Conservation (phyloP, 169 alveolate genomes). For the Theileria luwenshuni region DNA sequence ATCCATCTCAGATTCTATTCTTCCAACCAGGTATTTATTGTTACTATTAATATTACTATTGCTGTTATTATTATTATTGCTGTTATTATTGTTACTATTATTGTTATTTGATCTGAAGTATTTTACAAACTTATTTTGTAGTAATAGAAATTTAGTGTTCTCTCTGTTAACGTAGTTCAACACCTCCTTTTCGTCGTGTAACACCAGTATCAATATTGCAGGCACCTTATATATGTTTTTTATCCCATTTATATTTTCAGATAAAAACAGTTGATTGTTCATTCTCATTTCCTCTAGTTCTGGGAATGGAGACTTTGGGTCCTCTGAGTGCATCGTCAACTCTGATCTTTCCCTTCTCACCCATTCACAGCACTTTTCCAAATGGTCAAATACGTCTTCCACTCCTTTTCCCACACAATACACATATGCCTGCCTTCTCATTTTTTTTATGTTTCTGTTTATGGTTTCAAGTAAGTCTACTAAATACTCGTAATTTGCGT, state of each 20-base stretch:
- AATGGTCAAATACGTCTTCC: constrained; percentile 34
- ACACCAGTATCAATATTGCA: constrained; percentile 18
- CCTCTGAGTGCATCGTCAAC: constrained; percentile 52
- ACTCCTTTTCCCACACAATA: constrained; percentile 56
- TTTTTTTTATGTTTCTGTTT: background rate
- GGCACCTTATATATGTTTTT: constrained; percentile 43
- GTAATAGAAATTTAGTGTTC: background rate
- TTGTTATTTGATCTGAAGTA: too few species aligned
- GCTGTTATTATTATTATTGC: background rate
- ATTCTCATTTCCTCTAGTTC: constrained; percentile 36
- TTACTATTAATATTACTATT: background rate
- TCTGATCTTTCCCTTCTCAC: constrained; percentile 29
- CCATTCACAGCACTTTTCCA: constrained; percentile 67
- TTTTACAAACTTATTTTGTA: background rate
- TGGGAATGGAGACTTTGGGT: constrained; percentile 34
- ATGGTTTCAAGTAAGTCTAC: constrained; percentile 25
- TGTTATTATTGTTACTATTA: too few species aligned
- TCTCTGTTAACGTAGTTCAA: background rate
- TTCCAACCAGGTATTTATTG: too few species aligned
- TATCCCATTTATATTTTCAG: constrained; percentile 36
- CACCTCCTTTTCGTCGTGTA: background rate
- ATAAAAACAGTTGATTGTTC: constrained; percentile 23
- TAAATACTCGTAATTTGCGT: constrained; percentile 30
- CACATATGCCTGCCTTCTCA: constrained; percentile 7
- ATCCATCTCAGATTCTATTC: too few species aligned